A percentile compares a stretch with the other conserved stretches of the same genome.
Conservation (phyloP, 352 stramenopile species). For the Aphanomyces euteiches region DNA sequence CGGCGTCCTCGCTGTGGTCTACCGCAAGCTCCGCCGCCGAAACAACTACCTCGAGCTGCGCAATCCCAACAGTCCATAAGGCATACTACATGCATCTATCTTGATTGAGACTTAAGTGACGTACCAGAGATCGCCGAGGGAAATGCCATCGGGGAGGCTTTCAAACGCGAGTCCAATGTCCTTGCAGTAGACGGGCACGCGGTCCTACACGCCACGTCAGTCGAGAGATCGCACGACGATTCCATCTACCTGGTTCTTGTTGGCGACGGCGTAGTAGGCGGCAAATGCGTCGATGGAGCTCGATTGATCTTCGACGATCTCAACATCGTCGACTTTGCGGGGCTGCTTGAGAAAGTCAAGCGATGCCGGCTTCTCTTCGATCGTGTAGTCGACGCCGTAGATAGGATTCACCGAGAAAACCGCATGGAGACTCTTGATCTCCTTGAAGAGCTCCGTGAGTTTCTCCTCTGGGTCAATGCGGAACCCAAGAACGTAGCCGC, state of each 20-base stretch:
- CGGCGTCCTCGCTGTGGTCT: not conserved
- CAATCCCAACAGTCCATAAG: not conserved
- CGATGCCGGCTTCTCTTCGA: constrained; percentile 68
- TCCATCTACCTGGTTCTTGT: constrained; percentile 54
- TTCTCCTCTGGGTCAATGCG: constrained; percentile 83
- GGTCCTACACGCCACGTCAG: constrained; percentile 38
- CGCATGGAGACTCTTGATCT: constrained; percentile 76
- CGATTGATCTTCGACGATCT: constrained; percentile 84
- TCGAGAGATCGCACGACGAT: not conserved
- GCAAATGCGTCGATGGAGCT: constrained; percentile 86
- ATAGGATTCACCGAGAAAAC: constrained; percentile 84
- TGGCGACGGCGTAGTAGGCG: constrained; percentile 84
- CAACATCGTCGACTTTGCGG: constrained; percentile 77
- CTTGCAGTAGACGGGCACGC: constrained; percentile 61
- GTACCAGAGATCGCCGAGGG: constrained; percentile 58
- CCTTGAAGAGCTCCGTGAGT: constrained; percentile 80
- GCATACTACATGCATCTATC: not conserved
- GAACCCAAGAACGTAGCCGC: constrained; percentile 90
- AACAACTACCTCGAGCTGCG: not conserved
- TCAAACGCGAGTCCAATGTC: constrained; percentile 85
- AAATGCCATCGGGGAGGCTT: constrained; percentile 73
- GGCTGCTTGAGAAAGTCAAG: constrained; percentile 67
- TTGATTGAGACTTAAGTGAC: constrained; percentile 22
- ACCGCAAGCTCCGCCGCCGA: not conserved
- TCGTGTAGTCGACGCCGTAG: constrained; percentile 86